Base-by-base conservation (phyloP, 2,329 filamentous ascomycete species). In the Colletotrichum kahawae region DNA sequence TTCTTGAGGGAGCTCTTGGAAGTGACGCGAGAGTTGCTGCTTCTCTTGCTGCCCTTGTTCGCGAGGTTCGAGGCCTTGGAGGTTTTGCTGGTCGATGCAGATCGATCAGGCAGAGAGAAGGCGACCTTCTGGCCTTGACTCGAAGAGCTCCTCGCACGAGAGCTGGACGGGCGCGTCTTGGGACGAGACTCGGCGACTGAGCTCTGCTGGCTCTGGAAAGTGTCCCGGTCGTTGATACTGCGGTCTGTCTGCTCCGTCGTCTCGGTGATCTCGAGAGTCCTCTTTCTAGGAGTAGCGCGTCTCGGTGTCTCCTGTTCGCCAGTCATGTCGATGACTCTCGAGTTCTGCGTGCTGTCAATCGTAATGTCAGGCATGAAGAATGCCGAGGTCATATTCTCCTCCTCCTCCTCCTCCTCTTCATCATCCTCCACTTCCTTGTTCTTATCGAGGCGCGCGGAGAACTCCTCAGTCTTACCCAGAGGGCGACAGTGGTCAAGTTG, bases 281-380 rank as follows among this genome's bases (percentile, higher is more conserved):
- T 81, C 24, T 80, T 79, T 65, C 81, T 84, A 33, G 83, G 80
- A 6, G 82, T 81, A 3, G 83, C 83, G 7, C 73, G 77, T 33
- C 51, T 71, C 60, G 66, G 71, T 13, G 62, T 60, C 29, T 60
- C 75, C 27, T 77, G 71, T 57, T 77, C 71, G 4, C 64, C 24
- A 29, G 77, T 74, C 10, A 63, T 65, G 29, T 78, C 75, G 12
- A 75, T 51, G 51, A 70, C 77, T 27, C 76, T 71, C 67, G 76
- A 77, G 72, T 79, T 81, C 73, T 86, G 83, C 69, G 86, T 85
- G 5, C 83, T 85, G 70, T 89, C 86, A 38, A 90, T 84, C 3
- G 90, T 91, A 76, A 91, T 91, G 76, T 92, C 90, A 27, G 90
- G 89, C 71, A 91, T 84, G 77, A 91, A 90, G 78, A 91, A 88